These are phyloP conservation scores for Pezicula neosporulosa DNA, from an alignment of 2,329 filamentous ascomycete species.

Conservation along the genomic window DNA sequence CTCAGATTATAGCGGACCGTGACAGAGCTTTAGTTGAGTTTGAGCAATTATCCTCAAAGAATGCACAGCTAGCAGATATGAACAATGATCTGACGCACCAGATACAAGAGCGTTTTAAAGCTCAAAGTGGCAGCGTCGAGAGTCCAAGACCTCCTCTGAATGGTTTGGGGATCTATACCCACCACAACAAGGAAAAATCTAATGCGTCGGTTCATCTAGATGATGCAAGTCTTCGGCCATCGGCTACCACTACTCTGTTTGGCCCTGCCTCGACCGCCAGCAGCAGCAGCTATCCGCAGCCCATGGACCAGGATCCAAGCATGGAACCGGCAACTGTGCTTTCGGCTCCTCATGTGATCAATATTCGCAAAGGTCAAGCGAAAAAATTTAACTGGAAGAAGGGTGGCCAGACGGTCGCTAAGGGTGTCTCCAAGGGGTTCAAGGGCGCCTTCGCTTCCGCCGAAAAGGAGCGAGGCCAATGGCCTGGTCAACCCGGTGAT, in stretches of 20 bases:
- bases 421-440: conserved; percentile 90
- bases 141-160: conserved; percentile 41
- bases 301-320: conserved; percentile 29
- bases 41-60: conserved; percentile 90
- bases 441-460: conserved; percentile 72
- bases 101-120: conserved; percentile 90
- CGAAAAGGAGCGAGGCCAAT: conserved; percentile 51
- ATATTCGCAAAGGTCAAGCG: conserved; percentile 83
- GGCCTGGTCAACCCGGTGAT: conserved; percentile 54
- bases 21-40: conserved; percentile 95
- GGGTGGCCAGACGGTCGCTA: conserved; percentile 87
- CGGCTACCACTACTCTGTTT: conserved; percentile 33
- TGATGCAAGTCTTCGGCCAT: conserved; percentile 34
- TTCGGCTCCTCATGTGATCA: conserved; percentile 79
- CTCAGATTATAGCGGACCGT: conserved; percentile 76
- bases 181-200: conserved; percentile 46
- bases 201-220: conserved; percentile 26
- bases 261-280: conserved; percentile 10
- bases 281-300: conserved; percentile 23
- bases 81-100: conserved; percentile 94
- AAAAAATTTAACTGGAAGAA: conserved; percentile 99
- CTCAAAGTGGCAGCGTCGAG: conserved; percentile 54
- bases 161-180: conserved; percentile 61
- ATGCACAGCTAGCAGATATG: conserved; percentile 88
- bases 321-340: conserved; percentile 28